Conservation (phyloP, 2,329 filamentous ascomycete genomes). For the Aspergillus flavus region DNA sequence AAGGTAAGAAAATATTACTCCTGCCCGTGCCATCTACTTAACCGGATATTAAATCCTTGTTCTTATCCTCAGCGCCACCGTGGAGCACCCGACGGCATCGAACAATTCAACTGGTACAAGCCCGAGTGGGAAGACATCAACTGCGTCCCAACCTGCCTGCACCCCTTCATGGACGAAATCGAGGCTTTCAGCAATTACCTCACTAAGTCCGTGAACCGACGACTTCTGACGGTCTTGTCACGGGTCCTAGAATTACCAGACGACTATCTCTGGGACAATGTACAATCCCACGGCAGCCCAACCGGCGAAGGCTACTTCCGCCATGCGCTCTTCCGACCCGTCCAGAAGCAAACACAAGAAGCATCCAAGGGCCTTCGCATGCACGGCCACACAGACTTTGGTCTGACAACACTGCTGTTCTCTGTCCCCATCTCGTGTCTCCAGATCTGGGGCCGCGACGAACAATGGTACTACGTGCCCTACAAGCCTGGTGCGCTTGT, state of each 20-base stretch:
- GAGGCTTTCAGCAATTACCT: constrained; percentile 51
- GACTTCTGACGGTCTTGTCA: constrained; percentile 46
- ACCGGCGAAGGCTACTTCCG: constrained; percentile 52
- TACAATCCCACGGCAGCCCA: constrained; percentile 48
- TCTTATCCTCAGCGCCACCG: constrained; percentile 38
- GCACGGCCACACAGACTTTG: constrained; percentile 54
- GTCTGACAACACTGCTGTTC: constrained; percentile 51
- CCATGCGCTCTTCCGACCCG: constrained; percentile 48
- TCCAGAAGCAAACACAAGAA: constrained; percentile 38
- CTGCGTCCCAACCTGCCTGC: constrained; percentile 49
- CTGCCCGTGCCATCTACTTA: neutral
- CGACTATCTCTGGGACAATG: constrained; percentile 48
- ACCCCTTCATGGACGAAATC: constrained; percentile 56
- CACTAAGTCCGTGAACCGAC: constrained; percentile 52
- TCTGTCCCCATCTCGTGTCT: constrained; percentile 51
- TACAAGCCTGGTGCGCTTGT: constrained; percentile 51
- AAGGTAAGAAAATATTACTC: constrained; percentile 31
- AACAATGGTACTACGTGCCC: constrained; percentile 51
- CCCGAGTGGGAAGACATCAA: constrained; percentile 48
- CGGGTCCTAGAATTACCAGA: constrained; percentile 50
- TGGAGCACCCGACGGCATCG: constrained; percentile 52
- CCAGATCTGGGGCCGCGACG: constrained; percentile 49
- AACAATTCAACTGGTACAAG: constrained; percentile 59
- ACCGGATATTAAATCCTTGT: neutral
- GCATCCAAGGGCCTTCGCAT: constrained; percentile 44